phyloP scores from a whole-genome alignment of 129 eudicot species.

The Scalesia atractyloides region DNA sequence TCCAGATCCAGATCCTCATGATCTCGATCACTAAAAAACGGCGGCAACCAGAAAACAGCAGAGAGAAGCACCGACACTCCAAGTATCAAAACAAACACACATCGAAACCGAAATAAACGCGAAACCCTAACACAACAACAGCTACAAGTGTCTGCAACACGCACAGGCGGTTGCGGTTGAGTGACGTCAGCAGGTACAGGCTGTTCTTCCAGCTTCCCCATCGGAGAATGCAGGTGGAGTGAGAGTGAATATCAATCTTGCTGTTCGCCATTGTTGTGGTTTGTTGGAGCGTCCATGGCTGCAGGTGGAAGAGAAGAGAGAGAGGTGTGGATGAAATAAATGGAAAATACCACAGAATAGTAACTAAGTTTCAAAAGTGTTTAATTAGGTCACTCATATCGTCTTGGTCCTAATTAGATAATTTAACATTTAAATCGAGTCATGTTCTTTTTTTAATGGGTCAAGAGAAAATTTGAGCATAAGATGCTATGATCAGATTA shows the following conservation, averaged over 20 bases:
- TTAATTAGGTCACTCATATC: too few relatives aligned
- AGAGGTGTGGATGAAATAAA: background rate
- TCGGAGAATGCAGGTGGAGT: constrained; percentile 56
- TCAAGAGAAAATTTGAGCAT: too few relatives aligned
- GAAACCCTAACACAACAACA: constrained; percentile 30
- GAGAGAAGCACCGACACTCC: constrained; percentile 73
- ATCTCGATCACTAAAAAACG: constrained; percentile 57
- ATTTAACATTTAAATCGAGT: too few relatives aligned
- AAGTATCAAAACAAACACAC: constrained; percentile 69
- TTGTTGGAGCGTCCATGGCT: constrained; percentile 35
- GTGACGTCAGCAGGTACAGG: constrained; percentile 37
- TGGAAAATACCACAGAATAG: too few relatives aligned
- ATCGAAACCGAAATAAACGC: constrained; percentile 51
- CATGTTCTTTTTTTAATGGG: too few relatives aligned
- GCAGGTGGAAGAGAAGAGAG: constrained; percentile 4
- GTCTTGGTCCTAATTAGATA: too few relatives aligned
- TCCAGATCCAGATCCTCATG: constrained; percentile 82
- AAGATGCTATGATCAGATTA: too few relatives aligned
- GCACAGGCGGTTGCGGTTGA: constrained; percentile 44
- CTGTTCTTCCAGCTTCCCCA: constrained; percentile 78
- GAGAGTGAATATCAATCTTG: constrained; percentile 14
- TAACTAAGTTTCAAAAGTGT: too few relatives aligned
- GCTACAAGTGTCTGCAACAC: constrained; percentile 24
- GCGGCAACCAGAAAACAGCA: constrained; percentile 89
- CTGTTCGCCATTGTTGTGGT: constrained; percentile 41